These are phyloP conservation scores for Alternaria brassicae DNA, from an alignment of 2,329 filamentous ascomycete species.

Conservation along the genomic window DNA sequence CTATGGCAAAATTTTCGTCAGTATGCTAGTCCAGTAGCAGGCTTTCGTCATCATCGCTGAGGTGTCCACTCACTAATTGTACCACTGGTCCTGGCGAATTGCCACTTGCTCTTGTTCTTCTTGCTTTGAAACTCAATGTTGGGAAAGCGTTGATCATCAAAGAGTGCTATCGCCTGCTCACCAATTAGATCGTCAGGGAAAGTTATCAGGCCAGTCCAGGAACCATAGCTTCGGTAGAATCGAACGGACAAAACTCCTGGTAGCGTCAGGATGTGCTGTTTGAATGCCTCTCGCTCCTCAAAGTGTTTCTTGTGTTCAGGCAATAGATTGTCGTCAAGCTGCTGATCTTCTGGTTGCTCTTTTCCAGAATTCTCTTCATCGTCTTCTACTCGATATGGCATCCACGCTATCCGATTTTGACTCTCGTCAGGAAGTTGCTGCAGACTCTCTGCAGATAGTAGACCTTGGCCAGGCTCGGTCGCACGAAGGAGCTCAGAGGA, in stretches of 20 bases:
- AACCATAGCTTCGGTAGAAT: constrained; percentile 31
- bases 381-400: no score
- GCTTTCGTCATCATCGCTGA: not conserved
- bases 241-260: constrained; percentile 27
- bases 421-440: constrained; percentile 35
- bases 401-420: constrained; percentile 28
- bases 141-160: constrained; percentile 27
- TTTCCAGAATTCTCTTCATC: constrained; percentile 6
- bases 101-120: constrained; percentile 23
- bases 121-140: constrained; percentile 21
- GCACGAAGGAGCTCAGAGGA: not conserved
- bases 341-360: not conserved
- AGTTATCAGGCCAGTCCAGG: constrained; percentile 29
- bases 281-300: constrained; percentile 23
- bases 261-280: constrained; percentile 27
- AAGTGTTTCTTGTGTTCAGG: constrained; percentile 23
- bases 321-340: constrained; percentile 6
- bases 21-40: not conserved
- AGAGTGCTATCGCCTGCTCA: constrained; percentile 20
- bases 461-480: not conserved
- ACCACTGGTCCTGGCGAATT: constrained; percentile 15
- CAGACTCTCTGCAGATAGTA: constrained; percentile 36
- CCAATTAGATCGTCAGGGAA: constrained; percentile 26
- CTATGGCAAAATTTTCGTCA: not conserved
- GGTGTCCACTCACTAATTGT: constrained; percentile 3